Base-by-base conservation (phyloP, 345 rosid genomes). In the Barbarea vulgaris region DNA sequence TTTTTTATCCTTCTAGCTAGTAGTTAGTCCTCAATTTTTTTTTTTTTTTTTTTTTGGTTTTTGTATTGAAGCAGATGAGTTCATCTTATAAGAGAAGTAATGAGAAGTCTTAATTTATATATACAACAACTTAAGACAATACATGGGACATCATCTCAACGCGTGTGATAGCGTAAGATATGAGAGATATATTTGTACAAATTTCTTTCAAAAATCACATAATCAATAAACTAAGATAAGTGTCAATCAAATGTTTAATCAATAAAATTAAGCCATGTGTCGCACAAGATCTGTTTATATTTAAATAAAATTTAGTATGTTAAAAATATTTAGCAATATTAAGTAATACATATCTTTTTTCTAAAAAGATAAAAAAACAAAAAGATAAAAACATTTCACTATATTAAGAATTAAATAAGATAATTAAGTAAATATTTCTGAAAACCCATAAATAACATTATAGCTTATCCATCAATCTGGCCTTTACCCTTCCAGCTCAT, bases 11-110 rank as follows among this genome's bases (percentile, higher is more conserved):
- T 55, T 54, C 11, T 53, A 53, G 64, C 44, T 7, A 6, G 34
- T 31, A 31, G 58, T 12, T 31, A 31, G 58, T 12, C 14, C 15
- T 55, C 28, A 25, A 25, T 64, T 42, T 42, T 12, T 31, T 55
- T n/a, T n/a, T n/a, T n/a, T n/a, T n/a, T n/a, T n/a, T n/a, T n/a
- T n/a, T n/a, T n/a, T n/a, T n/a, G n/a, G 31, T 30, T 54, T 33
- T 59, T 44, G 53, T 55, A 31, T 41, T 63, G 62, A 61, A 13
- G 52, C 15, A 8, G 37, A 72, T 39, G 19, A 31, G 65, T 70
- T 70, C 5, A 3, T 30, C 48, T 47, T 34, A 9, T 60, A 27
- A n/a, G 17, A 46, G 46, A 74, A 31, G 65, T 31, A 46, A 41
- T 9, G 14, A 8, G 65, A 47, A 22, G 50, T 17, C 39, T 44